Evolutionary conservation across 1,284 basidiomycete genomes (phyloP), one percentile per base, ranked within the genome.

Genomic region (Dichomitus squalens): DNA sequence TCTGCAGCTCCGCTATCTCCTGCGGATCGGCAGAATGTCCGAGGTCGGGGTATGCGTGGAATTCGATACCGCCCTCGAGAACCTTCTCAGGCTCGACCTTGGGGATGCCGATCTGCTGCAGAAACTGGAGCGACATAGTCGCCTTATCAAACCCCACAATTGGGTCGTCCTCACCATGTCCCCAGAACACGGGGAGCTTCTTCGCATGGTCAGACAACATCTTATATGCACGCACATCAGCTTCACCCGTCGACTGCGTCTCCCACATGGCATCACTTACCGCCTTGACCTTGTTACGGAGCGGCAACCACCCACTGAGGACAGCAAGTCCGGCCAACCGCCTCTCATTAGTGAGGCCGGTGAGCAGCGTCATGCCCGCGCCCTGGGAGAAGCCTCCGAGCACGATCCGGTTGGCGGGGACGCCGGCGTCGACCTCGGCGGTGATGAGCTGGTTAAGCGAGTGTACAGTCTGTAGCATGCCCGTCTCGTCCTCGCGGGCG

Each of bases 381-480:
- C 94, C 95, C 73, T 96, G 95, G 58, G 86, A 90, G 76, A 96
- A 97, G 1, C 95, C 95, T 33, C 92, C 93, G 27, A 96, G 73
- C 16, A 95, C 79, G 61, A 91, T 87, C 27, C 85, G 82, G 52
- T 81, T 78, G 25, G 87, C 75, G 6, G 85, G 79, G 51, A 89
- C 84, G 25, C 92, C 93, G 14, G 78, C 77, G 55, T 87, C 84
- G 33, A 94, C 77, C 71, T 96, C 95, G 4, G 80, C 78, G 14
- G 83, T 79, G 67, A 97, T 87, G 60, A 96, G 76, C 56, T 81
- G 73, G 67, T 88, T 87, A 64, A 96, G 79, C 20, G 76, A 71
- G 34, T 78, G 75, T 16, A 84, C 80, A 27, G 89, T 85, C 33
- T 82, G 71, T 34, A 90, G 77, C 81, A 96, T 89, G 27, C 87